Conservation (phyloP, 2,329 filamentous ascomycete species). For the Diaporthe sp. region DNA sequence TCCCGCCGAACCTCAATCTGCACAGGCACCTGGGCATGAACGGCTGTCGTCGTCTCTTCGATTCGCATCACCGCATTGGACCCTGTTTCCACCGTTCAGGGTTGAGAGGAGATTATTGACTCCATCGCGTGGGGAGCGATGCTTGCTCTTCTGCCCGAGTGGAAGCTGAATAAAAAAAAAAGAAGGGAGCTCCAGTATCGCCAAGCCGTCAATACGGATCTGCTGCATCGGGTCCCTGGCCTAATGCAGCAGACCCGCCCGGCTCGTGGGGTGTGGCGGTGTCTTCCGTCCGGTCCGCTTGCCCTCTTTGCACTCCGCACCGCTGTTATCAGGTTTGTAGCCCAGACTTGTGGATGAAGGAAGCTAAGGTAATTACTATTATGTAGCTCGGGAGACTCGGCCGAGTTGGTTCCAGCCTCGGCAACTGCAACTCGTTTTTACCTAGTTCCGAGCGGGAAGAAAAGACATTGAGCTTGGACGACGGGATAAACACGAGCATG, state of each 20-base stretch:
- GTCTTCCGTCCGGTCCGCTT: background rate
- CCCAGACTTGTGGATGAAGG: no score
- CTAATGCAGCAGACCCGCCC: background rate
- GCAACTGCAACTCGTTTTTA: no score
- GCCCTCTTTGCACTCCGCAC: background rate
- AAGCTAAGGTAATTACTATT: no score
- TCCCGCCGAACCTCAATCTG: background rate
- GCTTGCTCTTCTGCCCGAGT: background rate
- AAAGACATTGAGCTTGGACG: no score
- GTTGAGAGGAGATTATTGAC: background rate
- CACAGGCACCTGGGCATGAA: background rate
- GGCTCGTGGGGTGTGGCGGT: background rate
- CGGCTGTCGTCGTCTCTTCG: background rate
- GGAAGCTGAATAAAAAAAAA: background rate
- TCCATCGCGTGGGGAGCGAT: background rate
- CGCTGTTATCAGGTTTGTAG: no score
- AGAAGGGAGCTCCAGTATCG: conserved; percentile 2
- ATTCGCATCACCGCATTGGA: background rate
- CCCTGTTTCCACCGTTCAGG: background rate
- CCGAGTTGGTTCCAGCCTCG: no score
- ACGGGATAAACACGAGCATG: no score
- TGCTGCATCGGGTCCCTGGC: conserved; percentile 14
- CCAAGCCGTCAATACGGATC: background rate
- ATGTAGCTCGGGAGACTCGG: no score
- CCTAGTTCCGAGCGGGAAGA: no score